Evolutionary conservation across 163 green algal species (phyloP), one percentile per base, ranked within the genome.

Genomic region (Volvox carteri): DNA sequence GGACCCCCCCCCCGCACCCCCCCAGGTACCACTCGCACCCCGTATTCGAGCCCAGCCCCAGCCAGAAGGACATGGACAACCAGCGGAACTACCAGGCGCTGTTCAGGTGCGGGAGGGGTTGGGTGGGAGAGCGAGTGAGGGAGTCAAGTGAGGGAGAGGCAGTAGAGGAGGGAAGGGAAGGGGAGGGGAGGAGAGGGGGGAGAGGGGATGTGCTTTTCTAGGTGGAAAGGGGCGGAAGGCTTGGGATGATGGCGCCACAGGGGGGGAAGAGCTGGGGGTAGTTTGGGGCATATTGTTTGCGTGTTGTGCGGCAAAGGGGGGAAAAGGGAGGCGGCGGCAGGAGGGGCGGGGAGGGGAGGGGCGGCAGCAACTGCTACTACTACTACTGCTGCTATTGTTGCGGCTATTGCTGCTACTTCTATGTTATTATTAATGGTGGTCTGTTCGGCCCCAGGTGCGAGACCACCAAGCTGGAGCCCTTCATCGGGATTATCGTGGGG

Each of bases 21-120:
- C 8, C 18, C 79, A 78, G 80, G 83, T 88, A 83, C 48, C 83
- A 98, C 93, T 96, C 90, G 7, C 96, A 98, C 90, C 96, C 96
- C 12, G 90, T 96, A 6, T 98, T 98, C 70, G 90, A 93, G 67
- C 90, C 96, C 28, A 93, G 86, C 7, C 96, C 96, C 35, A 94
- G 81, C 39, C 85, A 93, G 65, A 96, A 96, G 91, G 96, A 98
- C 92, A 96, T 96, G 56, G 94, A 97, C 72, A 98, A 98, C 93
- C 96, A 98, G 90, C 85, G 92, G 39, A 98, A 98, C 92, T 98
- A 98, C 88, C 95, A 98, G 87, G 90, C 92, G 72, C 90, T 97
- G 25, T 96, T 95, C 68, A 81, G 70, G 83, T 88, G 68, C 9
- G 56, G 18, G 5, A 16, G 62, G 28, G 68, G 68, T 16, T 75